Base-by-base conservation (phyloP, 2,329 filamentous ascomycete genomes). In the Venturia asperata region DNA sequence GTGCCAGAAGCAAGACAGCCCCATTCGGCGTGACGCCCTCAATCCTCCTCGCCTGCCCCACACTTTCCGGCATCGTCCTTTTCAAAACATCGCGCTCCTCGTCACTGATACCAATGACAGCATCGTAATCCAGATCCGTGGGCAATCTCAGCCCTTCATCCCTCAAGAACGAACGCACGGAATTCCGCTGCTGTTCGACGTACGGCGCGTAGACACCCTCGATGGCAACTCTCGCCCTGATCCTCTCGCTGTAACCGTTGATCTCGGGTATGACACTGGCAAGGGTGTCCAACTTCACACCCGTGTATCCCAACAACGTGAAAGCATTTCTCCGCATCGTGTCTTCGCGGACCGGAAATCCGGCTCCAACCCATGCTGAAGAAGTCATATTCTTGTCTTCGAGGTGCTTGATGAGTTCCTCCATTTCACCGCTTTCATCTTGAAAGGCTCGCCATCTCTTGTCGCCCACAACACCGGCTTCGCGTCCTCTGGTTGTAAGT, bases 161-260 rank as follows among this genome's bases (percentile, higher is more conserved):
- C 63, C 86, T 85, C 66, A 85, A 79, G 74, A 96, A 89, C 7
- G 83, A 81, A 41, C 82, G 81, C 24, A 87, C 87, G 66, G 87
- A 82, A 3, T 82, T 81, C 34, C 82, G 81, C 74, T 97, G 92
- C 70, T 86, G 84, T 58, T 81, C 82, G 45, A 96, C 87, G 74
- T 96, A 96, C 0, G 93, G 93, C 1, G 89, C 91, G 74, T 99
- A 99, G 2, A 85, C 81, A 17, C 89, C 89, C 75, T 97, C 91
- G 70, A 97, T 90, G 52, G 83, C 82, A 9, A 97, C 88, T 55
- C 93, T 85, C 63, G 81, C 78, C 68, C 83, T 83, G 65, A 96
- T 83, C 39, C 81, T 81, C 0, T 80, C 71, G 0, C 85, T 73
- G 75, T 83, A 91, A 7, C 73, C 74, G 1, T 64, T 41, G 67